phyloP scores from a whole-genome alignment of 495 filamentous ascomycete genomes.

The Talaromyces liani region DNA sequence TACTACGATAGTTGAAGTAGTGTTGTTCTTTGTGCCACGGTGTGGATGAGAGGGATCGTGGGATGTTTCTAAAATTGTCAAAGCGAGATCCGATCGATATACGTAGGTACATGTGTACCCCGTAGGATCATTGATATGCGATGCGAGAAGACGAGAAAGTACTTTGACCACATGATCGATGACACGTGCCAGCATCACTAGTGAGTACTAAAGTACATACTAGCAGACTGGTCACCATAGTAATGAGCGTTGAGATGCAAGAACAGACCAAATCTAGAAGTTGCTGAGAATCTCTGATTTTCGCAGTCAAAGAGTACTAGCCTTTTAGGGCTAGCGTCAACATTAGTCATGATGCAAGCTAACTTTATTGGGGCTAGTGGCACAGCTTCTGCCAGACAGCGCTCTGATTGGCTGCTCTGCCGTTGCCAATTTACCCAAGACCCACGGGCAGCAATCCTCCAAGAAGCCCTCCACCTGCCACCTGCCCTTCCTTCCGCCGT shows the following conservation, averaged over 20 bases:
- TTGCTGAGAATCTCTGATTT: background rate
- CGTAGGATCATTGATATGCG: background rate
- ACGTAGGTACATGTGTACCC: background rate
- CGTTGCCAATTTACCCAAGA: background rate
- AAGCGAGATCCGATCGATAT: background rate
- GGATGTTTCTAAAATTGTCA: background rate
- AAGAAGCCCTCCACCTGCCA: background rate
- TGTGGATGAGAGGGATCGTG: background rate
- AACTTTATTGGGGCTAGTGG: background rate
- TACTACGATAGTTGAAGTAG: background rate
- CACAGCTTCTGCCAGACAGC: background rate
- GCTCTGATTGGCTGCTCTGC: background rate
- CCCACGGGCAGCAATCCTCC: background rate
- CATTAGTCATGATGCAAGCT: background rate
- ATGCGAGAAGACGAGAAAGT: background rate
- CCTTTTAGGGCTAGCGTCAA: background rate
- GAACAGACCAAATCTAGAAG: background rate
- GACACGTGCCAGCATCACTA: background rate
- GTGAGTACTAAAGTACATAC: background rate
- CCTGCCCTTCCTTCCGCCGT: constrained; percentile 9
- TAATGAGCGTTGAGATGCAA: background rate
- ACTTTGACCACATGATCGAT: background rate
- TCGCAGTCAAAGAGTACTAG: background rate
- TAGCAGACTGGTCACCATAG: background rate
- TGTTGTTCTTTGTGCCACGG: background rate